Conservation (phyloP, 1,139 yeast genomes). For the Taphrina confusa region DNA sequence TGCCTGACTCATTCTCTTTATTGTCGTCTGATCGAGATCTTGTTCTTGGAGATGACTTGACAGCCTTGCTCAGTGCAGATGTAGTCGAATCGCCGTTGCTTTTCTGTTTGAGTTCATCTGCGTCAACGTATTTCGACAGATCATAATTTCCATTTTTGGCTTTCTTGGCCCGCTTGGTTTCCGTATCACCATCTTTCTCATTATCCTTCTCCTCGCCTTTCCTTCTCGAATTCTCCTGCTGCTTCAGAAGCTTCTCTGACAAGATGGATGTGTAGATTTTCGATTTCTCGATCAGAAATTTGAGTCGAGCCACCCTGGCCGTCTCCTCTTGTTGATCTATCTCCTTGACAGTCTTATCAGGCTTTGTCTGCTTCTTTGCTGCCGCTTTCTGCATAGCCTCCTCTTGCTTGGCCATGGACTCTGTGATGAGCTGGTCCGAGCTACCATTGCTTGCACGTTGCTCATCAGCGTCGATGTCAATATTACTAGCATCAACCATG, state of each 20-base stretch:
- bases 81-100: constrained; percentile 14
- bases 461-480: no score
- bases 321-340: constrained; percentile 21
- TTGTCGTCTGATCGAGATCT: neutral
- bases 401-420: constrained; percentile 28
- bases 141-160: constrained; percentile 38
- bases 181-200: constrained; percentile 38
- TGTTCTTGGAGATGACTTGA: neutral
- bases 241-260: constrained; percentile 61
- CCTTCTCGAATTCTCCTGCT: constrained; percentile 50
- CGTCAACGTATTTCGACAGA: constrained; percentile 17
- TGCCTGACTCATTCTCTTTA: neutral
- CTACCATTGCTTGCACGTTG: no score
- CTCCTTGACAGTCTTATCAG: constrained; percentile 15
- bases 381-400: constrained; percentile 12
- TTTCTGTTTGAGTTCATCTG: constrained; percentile 12
- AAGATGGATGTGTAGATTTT: constrained; percentile 81
- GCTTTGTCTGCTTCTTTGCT: constrained; percentile 14
- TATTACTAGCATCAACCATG: no score
- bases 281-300: constrained; percentile 75
- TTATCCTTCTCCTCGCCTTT: constrained; percentile 44
- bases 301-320: constrained; percentile 51
- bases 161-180: constrained; percentile 39
- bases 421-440: constrained; percentile 10
- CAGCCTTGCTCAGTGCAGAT: constrained; percentile 41